A percentile compares a stretch with the other conserved stretches of the same genome.
phyloP scores from a whole-genome alignment of 1,139 yeast species.

The Saccharomyces hybrid region DNA sequence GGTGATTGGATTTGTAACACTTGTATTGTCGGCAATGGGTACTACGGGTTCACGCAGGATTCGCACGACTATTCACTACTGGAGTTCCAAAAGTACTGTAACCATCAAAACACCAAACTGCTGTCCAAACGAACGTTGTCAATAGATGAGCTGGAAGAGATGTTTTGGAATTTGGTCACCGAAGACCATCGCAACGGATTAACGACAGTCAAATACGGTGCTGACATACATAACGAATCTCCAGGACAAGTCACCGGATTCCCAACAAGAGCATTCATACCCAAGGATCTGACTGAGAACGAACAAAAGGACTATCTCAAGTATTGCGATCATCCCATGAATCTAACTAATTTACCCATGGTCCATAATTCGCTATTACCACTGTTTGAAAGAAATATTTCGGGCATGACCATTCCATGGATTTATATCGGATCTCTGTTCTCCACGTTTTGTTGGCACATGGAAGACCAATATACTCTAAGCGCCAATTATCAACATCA shows the following conservation, averaged over 20 bases:
- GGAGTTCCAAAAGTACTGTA: constrained; percentile 48
- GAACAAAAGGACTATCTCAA: constrained; percentile 31
- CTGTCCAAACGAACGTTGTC: constrained; percentile 27
- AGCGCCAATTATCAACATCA: constrained; percentile 73
- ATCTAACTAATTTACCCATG: constrained; percentile 59
- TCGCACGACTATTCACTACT: constrained; percentile 48
- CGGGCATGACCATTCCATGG: constrained; percentile 85
- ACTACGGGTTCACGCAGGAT: constrained; percentile 81
- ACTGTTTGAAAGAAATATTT: constrained; percentile 51
- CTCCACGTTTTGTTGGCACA: constrained; percentile 81
- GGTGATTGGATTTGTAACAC: constrained; percentile 65
- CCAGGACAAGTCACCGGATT: constrained; percentile 67
- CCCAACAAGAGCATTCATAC: constrained; percentile 35
- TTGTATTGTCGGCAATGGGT: constrained; percentile 81
- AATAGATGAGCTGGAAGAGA: constrained; percentile 42
- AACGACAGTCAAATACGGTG: constrained; percentile 62
- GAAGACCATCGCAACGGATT: constrained; percentile 38
- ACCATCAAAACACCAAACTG: constrained; percentile 5
- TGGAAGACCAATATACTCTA: constrained; percentile 72
- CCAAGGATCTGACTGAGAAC: constrained; percentile 22
- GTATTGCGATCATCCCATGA: constrained; percentile 56
- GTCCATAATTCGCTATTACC: constrained; percentile 58
- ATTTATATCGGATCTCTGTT: constrained; percentile 65
- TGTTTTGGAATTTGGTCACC: constrained; percentile 49
- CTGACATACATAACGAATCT: constrained; percentile 58